Evolutionary conservation across 1,284 basidiomycete genomes (phyloP).

Genomic region (Cryptococcus depauperatus): DNA sequence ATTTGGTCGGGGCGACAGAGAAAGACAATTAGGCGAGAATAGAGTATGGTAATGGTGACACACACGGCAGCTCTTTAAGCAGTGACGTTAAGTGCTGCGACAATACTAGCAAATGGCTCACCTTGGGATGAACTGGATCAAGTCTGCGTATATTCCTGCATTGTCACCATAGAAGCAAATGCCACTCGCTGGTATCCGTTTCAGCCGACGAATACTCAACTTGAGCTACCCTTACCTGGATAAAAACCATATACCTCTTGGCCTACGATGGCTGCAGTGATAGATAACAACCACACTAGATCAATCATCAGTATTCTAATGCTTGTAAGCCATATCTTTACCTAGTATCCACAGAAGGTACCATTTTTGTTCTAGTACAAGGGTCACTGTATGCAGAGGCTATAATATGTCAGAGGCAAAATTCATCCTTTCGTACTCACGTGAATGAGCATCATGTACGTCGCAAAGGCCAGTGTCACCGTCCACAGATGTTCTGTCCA

Average conservation of each 20-base stretch:
- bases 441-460: constrained; percentile 44
- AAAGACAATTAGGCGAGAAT: constrained; percentile 44
- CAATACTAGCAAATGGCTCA: constrained; percentile 9
- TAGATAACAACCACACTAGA: constrained; percentile 32
- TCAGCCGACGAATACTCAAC: neutral
- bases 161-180: constrained; percentile 41
- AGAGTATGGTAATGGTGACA: constrained; percentile 38
- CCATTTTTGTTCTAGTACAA: constrained; percentile 40
- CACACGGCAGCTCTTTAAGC: constrained; percentile 37
- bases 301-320: neutral
- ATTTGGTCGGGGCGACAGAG: constrained; percentile 45
- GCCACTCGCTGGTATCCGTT: constrained; percentile 25
- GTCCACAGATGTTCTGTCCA: constrained; percentile 46
- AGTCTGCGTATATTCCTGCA: constrained; percentile 37
- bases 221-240: constrained; percentile 19
- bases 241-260: constrained; percentile 36
- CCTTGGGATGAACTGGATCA: constrained; percentile 46
- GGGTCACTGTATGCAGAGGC: constrained; percentile 39
- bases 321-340: constrained; percentile 7
- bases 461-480: constrained; percentile 38
- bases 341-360: constrained; percentile 30
- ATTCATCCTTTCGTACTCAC: constrained; percentile 13
- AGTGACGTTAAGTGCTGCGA: neutral
- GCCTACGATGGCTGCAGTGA: constrained; percentile 28
- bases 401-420: constrained; percentile 9